Evolutionary conservation across 169 alveolate species (phyloP).

Genomic region (Babesia bigemina): DNA sequence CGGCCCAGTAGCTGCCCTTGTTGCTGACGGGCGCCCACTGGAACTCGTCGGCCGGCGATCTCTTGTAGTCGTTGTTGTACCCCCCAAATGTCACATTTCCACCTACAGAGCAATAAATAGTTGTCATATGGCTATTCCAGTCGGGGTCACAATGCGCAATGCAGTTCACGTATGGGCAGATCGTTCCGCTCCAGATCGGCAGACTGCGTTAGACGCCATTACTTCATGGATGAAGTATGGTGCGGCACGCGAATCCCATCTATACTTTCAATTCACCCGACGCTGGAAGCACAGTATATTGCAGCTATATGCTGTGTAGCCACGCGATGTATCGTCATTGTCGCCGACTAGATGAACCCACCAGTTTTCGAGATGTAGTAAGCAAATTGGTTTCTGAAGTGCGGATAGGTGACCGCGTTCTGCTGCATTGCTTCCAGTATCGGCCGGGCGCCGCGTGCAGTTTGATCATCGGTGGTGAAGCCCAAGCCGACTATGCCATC

Average conservation of each 20-base stretch:
- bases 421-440: conserved; percentile 53
- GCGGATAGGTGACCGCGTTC: conserved; percentile 37
- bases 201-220: too few relatives aligned
- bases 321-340: too few relatives aligned
- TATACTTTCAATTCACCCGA: too few relatives aligned
- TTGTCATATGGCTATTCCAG: too few relatives aligned
- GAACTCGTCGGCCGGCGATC: conserved; percentile 71
- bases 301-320: too few relatives aligned
- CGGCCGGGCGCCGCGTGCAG: conserved; percentile 71
- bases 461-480: conserved; percentile 72
- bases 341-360: background rate
- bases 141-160: too few relatives aligned
- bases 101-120: conserved; percentile 30
- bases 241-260: too few relatives aligned
- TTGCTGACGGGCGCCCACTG: conserved; percentile 52
- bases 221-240: too few relatives aligned
- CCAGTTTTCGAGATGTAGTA: conserved; percentile 62
- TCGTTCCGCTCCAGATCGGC: too few relatives aligned
- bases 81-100: conserved; percentile 80
- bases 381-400: conserved; percentile 58
- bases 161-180: too few relatives aligned
- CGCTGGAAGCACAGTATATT: too few relatives aligned
- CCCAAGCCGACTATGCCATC: conserved; percentile 81
- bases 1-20: conserved; percentile 55
- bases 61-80: conserved; percentile 66